A percentile compares a stretch with the other conserved stretches of the same genome.
Conservation (phyloP, 108 stramenopile genomes). For the Nitzschia sp. region DNA sequence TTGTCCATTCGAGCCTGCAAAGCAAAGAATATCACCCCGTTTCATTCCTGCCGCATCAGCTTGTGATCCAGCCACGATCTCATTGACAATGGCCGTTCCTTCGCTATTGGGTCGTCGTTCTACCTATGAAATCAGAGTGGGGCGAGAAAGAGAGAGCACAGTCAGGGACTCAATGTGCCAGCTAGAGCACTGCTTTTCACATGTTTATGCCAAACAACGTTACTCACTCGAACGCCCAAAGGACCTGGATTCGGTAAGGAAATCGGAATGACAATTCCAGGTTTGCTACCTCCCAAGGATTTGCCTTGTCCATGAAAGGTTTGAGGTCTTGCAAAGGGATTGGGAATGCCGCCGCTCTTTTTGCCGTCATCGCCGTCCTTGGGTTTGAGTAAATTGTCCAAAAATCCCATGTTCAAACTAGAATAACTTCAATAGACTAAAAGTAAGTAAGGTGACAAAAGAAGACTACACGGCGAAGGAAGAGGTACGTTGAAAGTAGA, state of each 20-base stretch:
- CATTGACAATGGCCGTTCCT: constrained; percentile 60
- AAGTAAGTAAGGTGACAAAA: no score
- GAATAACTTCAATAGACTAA: no score
- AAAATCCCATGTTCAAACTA: constrained; percentile 37
- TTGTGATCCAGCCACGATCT: constrained; percentile 51
- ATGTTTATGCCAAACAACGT: background rate
- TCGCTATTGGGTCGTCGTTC: constrained; percentile 55
- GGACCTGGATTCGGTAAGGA: constrained; percentile 55
- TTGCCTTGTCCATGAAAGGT: constrained; percentile 52
- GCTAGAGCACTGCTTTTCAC: no score
- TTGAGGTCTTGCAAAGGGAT: constrained; percentile 32
- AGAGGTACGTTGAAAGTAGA: no score
- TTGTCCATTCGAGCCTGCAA: constrained; percentile 63
- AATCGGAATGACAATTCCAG: constrained; percentile 57
- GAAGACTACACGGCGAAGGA: no score
- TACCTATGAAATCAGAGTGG: constrained; percentile 16
- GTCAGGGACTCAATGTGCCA: no score
- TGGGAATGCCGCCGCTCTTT: background rate
- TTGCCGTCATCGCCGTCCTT: constrained; percentile 20
- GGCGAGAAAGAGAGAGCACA: background rate
- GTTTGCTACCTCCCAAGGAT: constrained; percentile 60
- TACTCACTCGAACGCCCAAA: constrained; percentile 55
- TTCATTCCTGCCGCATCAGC: constrained; percentile 63
- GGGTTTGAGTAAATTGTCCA: constrained; percentile 34
- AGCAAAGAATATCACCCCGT: constrained; percentile 81